Conservation (phyloP, 768 basidiomycete species). For the Lentinula aciculospora region DNA sequence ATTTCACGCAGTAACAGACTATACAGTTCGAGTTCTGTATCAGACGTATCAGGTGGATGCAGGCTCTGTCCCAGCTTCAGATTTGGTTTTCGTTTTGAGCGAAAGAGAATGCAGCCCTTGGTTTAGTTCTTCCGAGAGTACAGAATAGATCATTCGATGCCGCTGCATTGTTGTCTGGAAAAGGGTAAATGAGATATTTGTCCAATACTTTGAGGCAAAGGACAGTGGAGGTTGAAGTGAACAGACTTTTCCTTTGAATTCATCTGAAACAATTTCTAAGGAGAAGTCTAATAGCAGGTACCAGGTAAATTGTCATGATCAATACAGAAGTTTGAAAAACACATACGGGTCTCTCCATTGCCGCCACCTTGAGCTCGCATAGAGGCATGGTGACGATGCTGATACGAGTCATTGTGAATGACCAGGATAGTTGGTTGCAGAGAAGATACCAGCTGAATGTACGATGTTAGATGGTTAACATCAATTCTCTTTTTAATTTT, state of each 20-base stretch:
- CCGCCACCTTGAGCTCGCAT: constrained; percentile 69
- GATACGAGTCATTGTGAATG: constrained; percentile 79
- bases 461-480: constrained; percentile 13
- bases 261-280: constrained; percentile 65
- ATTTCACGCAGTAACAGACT: not conserved
- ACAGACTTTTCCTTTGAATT: constrained; percentile 68
- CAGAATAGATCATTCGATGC: constrained; percentile 73
- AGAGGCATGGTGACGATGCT: constrained; percentile 79
- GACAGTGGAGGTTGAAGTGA: not conserved
- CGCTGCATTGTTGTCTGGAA: constrained; percentile 69
- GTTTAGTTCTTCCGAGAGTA: constrained; percentile 64
- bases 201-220: constrained; percentile 8
- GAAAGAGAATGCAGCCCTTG: constrained; percentile 75
- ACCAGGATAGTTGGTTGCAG: constrained; percentile 58
- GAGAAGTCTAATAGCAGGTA: constrained; percentile 63
- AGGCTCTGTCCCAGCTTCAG: constrained; percentile 27
- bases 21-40: not conserved
- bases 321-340: constrained; percentile 3
- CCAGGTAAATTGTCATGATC: constrained; percentile 11
- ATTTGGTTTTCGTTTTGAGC: constrained; percentile 64
- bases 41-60: not conserved
- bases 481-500: constrained; percentile 11
- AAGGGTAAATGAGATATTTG: constrained; percentile 9
- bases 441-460: constrained; percentile 50
- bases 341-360: constrained; percentile 80